Base-by-base conservation (phyloP, 1,139 yeast species). In the Diutina mesorugosa region DNA sequence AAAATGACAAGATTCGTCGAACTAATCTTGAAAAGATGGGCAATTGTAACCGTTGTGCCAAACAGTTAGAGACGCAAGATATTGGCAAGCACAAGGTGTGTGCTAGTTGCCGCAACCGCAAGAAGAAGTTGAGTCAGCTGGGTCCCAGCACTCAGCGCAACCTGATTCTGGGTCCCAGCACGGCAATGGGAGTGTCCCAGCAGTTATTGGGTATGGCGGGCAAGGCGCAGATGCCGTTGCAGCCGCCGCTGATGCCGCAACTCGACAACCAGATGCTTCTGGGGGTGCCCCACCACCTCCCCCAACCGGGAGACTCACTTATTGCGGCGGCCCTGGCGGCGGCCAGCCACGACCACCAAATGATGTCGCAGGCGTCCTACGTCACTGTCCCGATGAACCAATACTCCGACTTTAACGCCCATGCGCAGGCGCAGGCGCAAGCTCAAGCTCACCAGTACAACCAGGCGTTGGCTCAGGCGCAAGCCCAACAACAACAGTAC, bases 1-100 rank as follows among this genome's bases (percentile, higher is more conserved):
- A 76, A 57, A 82, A 80, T 61, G 88, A 83, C 63, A 81, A 79
- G 63, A 70, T 78, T 55, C 71, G 88, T 60, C 67, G 88, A 59
- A 72, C 79, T 45, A 77, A 77, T 57, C 68, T 83, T 59, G 87
- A 83, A 62, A 76, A 75, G 60, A 69, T 75, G 65, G 87, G 87
- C 5, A 76, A 79, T 57, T 83, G 88, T 64, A 83, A 82, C 63
- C 72, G 87, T 54, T 83, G 88, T 67, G 83, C 85, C 7, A 72
- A 72, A 60, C 70, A 74, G 0, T 67, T 83, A 60, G 71, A 67
- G 38, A 69, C 73, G 2, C 72, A 66, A 7, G 83, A 78, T 57
- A 72, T 75, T 55, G 79, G 79, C 41, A 75, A 73, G 54, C 83
- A 79, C 62, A 83, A 83, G 66, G 84, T 81, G 29, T 83, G 88